Evolutionary conservation across 2,329 filamentous ascomycete species (phyloP).

Genomic region (Mollisiaceae sp.): DNA sequence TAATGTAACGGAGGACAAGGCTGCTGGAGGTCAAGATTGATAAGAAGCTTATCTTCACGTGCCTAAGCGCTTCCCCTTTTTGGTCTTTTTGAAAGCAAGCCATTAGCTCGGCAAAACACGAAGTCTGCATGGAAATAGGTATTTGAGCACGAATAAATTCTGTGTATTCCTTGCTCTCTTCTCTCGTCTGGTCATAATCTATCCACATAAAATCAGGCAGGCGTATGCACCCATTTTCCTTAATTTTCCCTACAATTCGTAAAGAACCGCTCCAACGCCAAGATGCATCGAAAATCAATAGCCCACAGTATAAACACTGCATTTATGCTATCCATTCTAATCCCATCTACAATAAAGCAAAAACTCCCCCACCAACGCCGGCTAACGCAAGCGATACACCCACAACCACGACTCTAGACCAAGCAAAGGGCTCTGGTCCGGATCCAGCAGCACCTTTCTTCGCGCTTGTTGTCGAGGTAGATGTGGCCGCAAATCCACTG

Average conservation of each 20-base stretch:
- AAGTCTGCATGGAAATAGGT: too few species aligned
- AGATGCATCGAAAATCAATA: constrained; percentile 3
- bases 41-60: constrained; percentile 8
- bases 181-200: not conserved
- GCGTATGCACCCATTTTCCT: not conserved
- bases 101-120: too few species aligned
- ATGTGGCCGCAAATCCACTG: constrained; percentile 33
- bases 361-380: constrained; percentile 37
- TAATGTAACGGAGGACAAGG: not conserved
- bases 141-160: not conserved
- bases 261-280: constrained; percentile 2
- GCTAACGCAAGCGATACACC: constrained; percentile 30
- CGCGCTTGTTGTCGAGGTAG: constrained; percentile 14
- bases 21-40: not conserved
- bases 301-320: constrained; percentile 1
- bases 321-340: not conserved
- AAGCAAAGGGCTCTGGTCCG: constrained; percentile 37
- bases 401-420: constrained; percentile 34
- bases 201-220: constrained; percentile 2
- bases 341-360: constrained; percentile 32
- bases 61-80: not conserved
- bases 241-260: not conserved
- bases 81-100: too few species aligned
- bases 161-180: not conserved
- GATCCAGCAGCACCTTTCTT: constrained; percentile 37